These are phyloP conservation scores for Cercospora beticola DNA, from an alignment of 2,329 filamentous ascomycete genomes.

Conservation along the genomic window DNA sequence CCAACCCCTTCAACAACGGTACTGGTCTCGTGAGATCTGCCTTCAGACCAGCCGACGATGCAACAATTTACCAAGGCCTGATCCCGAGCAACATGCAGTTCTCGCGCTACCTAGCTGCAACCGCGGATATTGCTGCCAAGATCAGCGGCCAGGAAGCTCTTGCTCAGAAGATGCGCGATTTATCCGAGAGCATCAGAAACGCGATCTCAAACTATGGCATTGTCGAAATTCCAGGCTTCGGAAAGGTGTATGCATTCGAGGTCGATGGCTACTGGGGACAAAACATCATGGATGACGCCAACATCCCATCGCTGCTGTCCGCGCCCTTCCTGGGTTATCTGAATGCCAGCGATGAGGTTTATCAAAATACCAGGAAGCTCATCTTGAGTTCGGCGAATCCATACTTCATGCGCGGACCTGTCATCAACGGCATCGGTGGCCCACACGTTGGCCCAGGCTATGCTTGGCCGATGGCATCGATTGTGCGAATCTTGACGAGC, in stretches of 20 bases:
- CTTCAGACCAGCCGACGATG: slow-evolving; percentile 53
- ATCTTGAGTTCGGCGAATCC: slow-evolving; percentile 49
- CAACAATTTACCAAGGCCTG: slow-evolving; percentile 52
- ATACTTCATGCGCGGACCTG: slow-evolving; percentile 53
- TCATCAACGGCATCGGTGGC: slow-evolving; percentile 50
- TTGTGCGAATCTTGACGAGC: slow-evolving; percentile 53
- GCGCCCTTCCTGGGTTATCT: slow-evolving; percentile 64
- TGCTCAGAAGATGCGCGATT: slow-evolving; percentile 55
- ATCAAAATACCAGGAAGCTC: slow-evolving; percentile 48
- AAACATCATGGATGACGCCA: slow-evolving; percentile 71
- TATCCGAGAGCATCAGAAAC: slow-evolving; percentile 50
- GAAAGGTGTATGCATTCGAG: slow-evolving; percentile 50
- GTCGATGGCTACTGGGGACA: slow-evolving; percentile 43
- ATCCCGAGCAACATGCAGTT: slow-evolving; percentile 69
- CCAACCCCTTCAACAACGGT: slow-evolving; percentile 50
- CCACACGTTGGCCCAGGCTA: slow-evolving; percentile 49
- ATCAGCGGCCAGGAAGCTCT: slow-evolving; percentile 51
- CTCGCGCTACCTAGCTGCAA: slow-evolving; percentile 58
- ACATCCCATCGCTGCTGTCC: slow-evolving; percentile 66
- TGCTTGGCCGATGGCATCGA: slow-evolving; percentile 55
- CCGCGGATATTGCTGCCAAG: slow-evolving; percentile 54
- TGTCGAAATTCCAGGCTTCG: slow-evolving; percentile 39
- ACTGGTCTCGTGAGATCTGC: slow-evolving; percentile 52
- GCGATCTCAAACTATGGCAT: slow-evolving; percentile 50
- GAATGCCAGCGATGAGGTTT: slow-evolving; percentile 42